Base-by-base conservation (phyloP, 768 basidiomycete species). In the Termitomyces sp. region DNA sequence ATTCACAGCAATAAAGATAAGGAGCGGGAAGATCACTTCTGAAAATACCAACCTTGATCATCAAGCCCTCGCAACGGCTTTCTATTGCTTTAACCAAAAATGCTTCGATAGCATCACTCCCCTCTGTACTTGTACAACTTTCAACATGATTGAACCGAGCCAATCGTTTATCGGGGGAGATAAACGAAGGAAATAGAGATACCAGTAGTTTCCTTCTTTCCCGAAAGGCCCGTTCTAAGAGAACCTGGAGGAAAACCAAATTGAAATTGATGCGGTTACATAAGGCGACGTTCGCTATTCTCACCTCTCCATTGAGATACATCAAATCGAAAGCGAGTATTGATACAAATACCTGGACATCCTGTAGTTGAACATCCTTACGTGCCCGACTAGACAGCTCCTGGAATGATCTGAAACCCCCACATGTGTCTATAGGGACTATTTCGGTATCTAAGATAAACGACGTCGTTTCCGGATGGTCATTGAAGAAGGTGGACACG, bases 271-370 rank as follows among this genome's bases (percentile, higher is more conserved):
- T 4, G 5, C 7, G 14, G 40, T n/a, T 13, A 38, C 33, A 51
- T 43, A 43, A 63, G 28, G 45, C 54, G 44, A 48, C 60, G 40
- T 56, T 22, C 41, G 11, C 10, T 41, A 36, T 33, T 66, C 84
- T 70, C 60, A 92, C 94, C 74, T 86, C 72, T 59, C 83, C 87
- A 70, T 96, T 86, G 48, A 92, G 74, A 65, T 86, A 85, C 91
- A 97, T 90, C 58, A 96, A 65, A 72, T 97, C 94, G 69, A 96
- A 97, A 0, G 83, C 87, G 69, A 83, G 95, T 2, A 96, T 79
- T n/a, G 88, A 87, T 1, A 96, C 91, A 26, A 84, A 71, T 43
- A 95, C 80, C 60, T 82, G 86, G 65, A 97, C 80, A 64, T 94
- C 84, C 58, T 80, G 77, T 6, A 92, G 69, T 56, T 81, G 72